Evolutionary conservation across 2,329 filamentous ascomycete species (phyloP).

Genomic region (Pyricularia grisea): DNA sequence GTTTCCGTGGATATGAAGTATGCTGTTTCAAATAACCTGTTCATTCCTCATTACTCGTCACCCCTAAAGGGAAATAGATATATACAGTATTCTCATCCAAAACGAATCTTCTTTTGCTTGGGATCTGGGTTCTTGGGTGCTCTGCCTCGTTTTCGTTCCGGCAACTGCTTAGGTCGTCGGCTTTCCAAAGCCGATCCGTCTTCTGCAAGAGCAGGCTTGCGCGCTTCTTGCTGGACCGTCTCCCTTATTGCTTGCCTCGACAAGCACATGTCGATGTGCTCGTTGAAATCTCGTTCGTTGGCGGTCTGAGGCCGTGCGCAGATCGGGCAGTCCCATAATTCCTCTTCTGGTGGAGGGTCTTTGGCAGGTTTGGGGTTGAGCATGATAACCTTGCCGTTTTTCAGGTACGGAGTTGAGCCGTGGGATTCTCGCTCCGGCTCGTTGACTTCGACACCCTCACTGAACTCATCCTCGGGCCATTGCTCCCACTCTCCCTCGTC

Average conservation of each 20-base stretch:
- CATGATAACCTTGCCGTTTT: constrained; percentile 42
- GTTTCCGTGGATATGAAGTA: not conserved
- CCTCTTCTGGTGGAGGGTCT: constrained; percentile 24
- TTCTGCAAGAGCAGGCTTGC: constrained; percentile 3
- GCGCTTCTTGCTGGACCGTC: constrained; percentile 46
- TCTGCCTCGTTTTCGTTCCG: constrained; percentile 25
- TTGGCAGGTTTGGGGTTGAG: constrained; percentile 36
- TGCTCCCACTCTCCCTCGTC: not conserved
- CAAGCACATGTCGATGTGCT: constrained; percentile 86
- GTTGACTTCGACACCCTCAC: not conserved
- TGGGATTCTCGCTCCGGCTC: constrained; percentile 46
- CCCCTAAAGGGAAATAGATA: not conserved
- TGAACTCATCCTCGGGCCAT: not conserved
- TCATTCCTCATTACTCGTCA: not conserved
- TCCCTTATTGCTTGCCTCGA: constrained; percentile 81
- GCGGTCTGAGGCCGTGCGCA: constrained; percentile 68
- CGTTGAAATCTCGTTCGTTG: constrained; percentile 72
- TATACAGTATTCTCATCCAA: constrained; percentile 25
- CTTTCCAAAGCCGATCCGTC: constrained; percentile 23
- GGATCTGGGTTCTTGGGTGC: constrained; percentile 24
- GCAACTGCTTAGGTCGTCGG: constrained; percentile 23
- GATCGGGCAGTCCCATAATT: constrained; percentile 80
- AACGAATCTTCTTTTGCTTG: constrained; percentile 42
- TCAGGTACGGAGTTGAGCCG: constrained; percentile 15
- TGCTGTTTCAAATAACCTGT: not conserved